Conservation (phyloP, 805 yeast species). For the Candida tallmaniae region DNA sequence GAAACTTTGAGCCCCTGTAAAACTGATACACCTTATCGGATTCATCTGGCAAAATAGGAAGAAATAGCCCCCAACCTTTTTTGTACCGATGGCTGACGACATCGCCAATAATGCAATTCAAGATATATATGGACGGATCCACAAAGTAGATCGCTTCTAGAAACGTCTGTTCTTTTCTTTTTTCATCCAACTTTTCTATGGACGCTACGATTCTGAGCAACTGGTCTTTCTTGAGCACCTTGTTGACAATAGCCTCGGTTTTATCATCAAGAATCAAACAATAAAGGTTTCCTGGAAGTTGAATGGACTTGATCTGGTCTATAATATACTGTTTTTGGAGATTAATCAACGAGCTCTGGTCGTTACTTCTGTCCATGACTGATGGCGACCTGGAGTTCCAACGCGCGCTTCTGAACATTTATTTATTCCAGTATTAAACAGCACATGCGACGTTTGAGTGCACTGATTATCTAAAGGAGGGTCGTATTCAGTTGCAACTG, state of each 20-base stretch:
- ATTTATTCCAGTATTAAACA: no score
- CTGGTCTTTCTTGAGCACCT: conserved; percentile 45
- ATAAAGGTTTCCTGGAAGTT: conserved; percentile 27
- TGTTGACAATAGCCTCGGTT: conserved; percentile 45
- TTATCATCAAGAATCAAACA: conserved; percentile 53
- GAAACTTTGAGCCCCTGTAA: conserved; percentile 20
- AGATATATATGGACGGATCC: conserved; percentile 61
- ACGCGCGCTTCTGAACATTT: no score
- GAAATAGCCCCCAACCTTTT: conserved; percentile 65
- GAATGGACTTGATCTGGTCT: conserved; percentile 26
- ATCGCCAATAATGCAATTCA: conserved; percentile 78
- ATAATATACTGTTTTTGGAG: conserved; percentile 28
- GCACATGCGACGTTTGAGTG: no score
- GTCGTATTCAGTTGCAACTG: no score
- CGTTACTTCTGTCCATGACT: no score
- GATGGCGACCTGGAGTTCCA: no score
- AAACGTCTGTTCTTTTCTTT: conserved; percentile 55
- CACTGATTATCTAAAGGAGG: no score
- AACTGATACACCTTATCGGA: conserved; percentile 3
- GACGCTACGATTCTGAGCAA: conserved; percentile 56
- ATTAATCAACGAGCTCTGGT: no score
- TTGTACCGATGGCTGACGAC: conserved; percentile 68
- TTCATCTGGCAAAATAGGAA: conserved; percentile 44
- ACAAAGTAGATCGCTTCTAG: conserved; percentile 79
- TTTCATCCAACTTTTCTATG: conserved; percentile 58